Evolutionary conservation across 2,329 filamentous ascomycete genomes (phyloP).

Genomic region (Trichoderma guizhouense): DNA sequence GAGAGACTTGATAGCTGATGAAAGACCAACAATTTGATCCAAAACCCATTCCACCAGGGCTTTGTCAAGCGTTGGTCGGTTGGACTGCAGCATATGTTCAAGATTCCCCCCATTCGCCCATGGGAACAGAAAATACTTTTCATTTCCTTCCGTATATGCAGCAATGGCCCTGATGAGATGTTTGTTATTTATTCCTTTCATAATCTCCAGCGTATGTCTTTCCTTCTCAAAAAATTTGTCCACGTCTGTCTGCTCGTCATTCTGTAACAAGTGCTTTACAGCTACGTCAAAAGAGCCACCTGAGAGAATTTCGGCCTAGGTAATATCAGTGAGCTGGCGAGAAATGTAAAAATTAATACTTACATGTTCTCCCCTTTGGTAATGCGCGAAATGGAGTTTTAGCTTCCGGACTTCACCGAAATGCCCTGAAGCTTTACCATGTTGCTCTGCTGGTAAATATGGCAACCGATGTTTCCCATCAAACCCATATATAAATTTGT

Average conservation of each 20-base stretch:
- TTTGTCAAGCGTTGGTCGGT: not conserved
- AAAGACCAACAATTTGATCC: not conserved
- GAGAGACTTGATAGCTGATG: not conserved
- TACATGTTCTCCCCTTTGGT: not conserved
- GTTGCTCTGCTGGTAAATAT: not conserved
- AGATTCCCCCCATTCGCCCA: not conserved
- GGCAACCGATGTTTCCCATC: not conserved
- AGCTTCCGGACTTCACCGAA: not conserved
- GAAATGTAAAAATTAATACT: not conserved
- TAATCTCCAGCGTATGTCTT: not conserved
- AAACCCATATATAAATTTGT: not conserved
- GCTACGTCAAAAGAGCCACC: not conserved
- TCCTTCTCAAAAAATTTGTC: not conserved
- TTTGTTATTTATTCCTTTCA: not conserved
- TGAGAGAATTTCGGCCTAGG: not conserved
- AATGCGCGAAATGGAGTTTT: not conserved
- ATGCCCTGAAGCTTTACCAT: not conserved
- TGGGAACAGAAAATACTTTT: not conserved
- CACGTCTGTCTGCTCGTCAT: not conserved
- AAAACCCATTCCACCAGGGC: not conserved
- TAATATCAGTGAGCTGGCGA: not conserved
- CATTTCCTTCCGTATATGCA: not conserved
- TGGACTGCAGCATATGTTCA: not conserved
- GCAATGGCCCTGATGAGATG: not conserved
- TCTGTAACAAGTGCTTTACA: not conserved